Evolutionary conservation across 1,284 basidiomycete species (phyloP).

Genomic region (Ceratobasidium sp.): DNA sequence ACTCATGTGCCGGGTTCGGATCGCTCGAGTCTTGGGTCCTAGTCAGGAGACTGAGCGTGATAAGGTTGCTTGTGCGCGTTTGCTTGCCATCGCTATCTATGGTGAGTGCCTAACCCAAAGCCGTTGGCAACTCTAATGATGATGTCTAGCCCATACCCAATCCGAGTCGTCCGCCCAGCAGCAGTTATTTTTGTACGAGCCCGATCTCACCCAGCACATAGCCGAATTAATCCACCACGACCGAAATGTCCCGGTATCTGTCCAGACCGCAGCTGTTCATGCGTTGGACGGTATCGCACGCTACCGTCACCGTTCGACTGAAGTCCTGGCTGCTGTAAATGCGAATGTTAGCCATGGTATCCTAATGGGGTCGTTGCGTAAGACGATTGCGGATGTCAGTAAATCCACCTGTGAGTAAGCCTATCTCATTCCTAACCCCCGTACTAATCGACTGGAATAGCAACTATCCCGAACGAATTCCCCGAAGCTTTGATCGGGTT

Average conservation of each 20-base stretch:
- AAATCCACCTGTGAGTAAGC: slow-evolving; percentile 64
- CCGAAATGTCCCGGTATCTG: slow-evolving; percentile 68
- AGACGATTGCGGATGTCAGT: slow-evolving; percentile 76
- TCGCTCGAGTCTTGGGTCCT: slow-evolving; percentile 73
- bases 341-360: slow-evolving; percentile 97
- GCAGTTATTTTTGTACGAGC: slow-evolving; percentile 93
- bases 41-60: slow-evolving; percentile 72
- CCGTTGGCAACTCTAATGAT: not conserved
- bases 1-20: slow-evolving; percentile 86
- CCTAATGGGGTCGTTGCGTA: slow-evolving; percentile 86
- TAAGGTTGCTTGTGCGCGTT: slow-evolving; percentile 82
- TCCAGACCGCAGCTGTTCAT: slow-evolving; percentile 86
- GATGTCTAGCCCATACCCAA: slow-evolving; percentile 72
- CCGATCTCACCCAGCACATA: slow-evolving; percentile 86
- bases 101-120: slow-evolving; percentile 53
- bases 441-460: slow-evolving; percentile 43
- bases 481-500: slow-evolving; percentile 89
- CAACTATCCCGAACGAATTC: slow-evolving; percentile 75
- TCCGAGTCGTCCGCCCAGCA: slow-evolving; percentile 80
- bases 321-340: slow-evolving; percentile 91
- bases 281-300: slow-evolving; percentile 90
- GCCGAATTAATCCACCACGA: slow-evolving; percentile 91
- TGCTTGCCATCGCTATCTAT: slow-evolving; percentile 89
- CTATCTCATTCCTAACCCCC: not conserved
- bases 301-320: slow-evolving; percentile 83